phyloP scores from a whole-genome alignment of 2,329 filamentous ascomycete genomes.

The Colletotrichum siamense region DNA sequence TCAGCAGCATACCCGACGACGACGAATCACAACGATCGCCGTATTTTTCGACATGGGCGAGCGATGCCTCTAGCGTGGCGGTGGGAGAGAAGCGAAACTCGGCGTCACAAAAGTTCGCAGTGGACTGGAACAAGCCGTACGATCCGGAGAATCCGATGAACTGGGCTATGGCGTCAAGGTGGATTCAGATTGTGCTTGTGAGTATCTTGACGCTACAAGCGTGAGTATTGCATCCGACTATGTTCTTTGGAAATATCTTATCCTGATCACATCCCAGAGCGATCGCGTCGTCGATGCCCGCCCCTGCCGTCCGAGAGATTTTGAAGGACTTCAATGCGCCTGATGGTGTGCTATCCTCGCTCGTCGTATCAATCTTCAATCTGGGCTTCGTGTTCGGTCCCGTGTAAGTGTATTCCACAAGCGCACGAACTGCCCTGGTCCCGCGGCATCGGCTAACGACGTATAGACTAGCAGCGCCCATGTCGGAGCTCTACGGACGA shows the following conservation, averaged over 20 bases:
- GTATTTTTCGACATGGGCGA: neutral
- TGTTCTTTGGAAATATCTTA: neutral
- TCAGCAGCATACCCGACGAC: constrained; percentile 12
- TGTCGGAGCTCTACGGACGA: constrained; percentile 43
- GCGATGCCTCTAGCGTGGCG: neutral
- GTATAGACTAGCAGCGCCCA: constrained; percentile 29
- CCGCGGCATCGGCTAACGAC: neutral
- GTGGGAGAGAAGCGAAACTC: neutral
- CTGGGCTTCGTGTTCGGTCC: constrained; percentile 48
- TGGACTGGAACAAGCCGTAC: neutral
- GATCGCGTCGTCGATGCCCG: neutral
- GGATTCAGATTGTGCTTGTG: constrained; percentile 14
- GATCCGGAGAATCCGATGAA: neutral
- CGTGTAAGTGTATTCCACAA: constrained; percentile 32
- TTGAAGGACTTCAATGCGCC: neutral
- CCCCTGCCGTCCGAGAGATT: neutral
- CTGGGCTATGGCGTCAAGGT: neutral
- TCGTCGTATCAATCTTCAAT: constrained; percentile 56
- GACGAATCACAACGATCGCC: neutral
- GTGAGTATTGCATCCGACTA: neutral
- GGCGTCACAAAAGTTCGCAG: neutral
- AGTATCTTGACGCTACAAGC: neutral
- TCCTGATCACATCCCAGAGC: neutral
- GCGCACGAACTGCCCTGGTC: too few relatives aligned
- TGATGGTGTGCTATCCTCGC: constrained; percentile 34